Evolutionary conservation across 176 grass and related monocot species (phyloP).

Genomic region (Paspalum vaginatum): DNA sequence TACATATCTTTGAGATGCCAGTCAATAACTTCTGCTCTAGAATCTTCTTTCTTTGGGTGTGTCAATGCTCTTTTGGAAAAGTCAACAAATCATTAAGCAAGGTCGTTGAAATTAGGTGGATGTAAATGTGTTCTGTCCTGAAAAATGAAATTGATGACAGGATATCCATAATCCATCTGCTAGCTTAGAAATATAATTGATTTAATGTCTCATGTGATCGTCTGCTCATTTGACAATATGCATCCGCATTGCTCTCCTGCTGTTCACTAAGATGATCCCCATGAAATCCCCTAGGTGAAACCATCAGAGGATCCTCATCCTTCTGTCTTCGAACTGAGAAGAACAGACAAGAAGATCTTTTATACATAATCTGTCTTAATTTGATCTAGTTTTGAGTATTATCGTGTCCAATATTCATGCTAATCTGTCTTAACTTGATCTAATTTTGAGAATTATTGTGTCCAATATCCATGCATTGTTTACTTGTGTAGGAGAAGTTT

Average conservation of each 20-base stretch:
- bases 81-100: not conserved
- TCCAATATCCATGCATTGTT: not conserved
- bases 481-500: not conserved
- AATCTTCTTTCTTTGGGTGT: not conserved
- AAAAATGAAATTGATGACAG: not conserved
- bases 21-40: not conserved
- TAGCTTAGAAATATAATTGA: not conserved
- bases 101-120: not conserved
- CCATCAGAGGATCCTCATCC: not conserved
- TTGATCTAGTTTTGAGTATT: not conserved
- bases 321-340: not conserved
- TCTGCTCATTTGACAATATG: not conserved
- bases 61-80: not conserved
- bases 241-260: not conserved
- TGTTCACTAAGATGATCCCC: not conserved
- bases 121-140: not conserved
- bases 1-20: constrained; percentile 25
- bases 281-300: not conserved
- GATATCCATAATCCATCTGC: not conserved
- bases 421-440: not conserved
- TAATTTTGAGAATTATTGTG: not conserved
- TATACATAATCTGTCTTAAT: constrained; percentile 10
- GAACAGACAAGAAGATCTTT: not conserved
- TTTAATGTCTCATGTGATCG: not conserved
- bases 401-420: not conserved